Percentiles rank a stretch among this genome's conserved stretches.
Evolutionary conservation across 306 rosid genomes (phyloP).

Genomic region (Glycine tomentella): DNA sequence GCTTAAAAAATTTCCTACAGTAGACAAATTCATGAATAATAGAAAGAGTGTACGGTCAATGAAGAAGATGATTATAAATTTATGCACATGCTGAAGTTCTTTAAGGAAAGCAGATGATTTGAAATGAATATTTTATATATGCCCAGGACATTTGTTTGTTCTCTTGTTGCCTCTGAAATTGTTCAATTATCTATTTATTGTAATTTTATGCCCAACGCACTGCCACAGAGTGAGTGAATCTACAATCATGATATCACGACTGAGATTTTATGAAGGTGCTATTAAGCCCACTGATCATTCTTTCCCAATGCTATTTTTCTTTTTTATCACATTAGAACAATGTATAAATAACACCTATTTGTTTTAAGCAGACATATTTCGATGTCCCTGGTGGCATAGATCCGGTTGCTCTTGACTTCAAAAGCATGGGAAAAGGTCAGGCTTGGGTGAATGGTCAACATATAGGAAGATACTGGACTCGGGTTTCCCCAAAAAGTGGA

Average conservation of each 20-base stretch:
- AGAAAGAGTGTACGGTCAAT: background rate
- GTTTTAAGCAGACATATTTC: conserved; percentile 71
- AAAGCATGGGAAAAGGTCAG: conserved; percentile 99
- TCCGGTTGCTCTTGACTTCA: conserved; percentile 87
- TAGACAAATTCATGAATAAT: background rate
- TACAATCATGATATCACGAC: too few relatives aligned
- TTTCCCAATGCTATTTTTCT: background rate
- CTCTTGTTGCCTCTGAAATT: background rate
- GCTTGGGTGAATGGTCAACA: conserved; percentile 98
- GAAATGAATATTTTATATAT: background rate
- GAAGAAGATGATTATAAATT: background rate
- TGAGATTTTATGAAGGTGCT: conserved; percentile 3
- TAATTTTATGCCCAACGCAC: conserved; percentile 12
- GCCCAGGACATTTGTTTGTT: background rate
- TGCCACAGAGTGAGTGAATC: too few relatives aligned
- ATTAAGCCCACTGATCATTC: background rate
- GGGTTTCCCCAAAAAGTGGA: conserved; percentile 77
- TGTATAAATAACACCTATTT: conserved; percentile 33
- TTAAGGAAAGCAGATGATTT: background rate
- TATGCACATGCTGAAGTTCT: background rate
- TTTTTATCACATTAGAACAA: background rate
- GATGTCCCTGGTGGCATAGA: conserved; percentile 79
- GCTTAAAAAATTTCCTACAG: background rate
- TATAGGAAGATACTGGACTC: conserved; percentile 97
- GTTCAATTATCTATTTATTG: background rate